Conservation (phyloP, 2,329 filamentous ascomycete species). For the Trichoderma arundinaceum region DNA sequence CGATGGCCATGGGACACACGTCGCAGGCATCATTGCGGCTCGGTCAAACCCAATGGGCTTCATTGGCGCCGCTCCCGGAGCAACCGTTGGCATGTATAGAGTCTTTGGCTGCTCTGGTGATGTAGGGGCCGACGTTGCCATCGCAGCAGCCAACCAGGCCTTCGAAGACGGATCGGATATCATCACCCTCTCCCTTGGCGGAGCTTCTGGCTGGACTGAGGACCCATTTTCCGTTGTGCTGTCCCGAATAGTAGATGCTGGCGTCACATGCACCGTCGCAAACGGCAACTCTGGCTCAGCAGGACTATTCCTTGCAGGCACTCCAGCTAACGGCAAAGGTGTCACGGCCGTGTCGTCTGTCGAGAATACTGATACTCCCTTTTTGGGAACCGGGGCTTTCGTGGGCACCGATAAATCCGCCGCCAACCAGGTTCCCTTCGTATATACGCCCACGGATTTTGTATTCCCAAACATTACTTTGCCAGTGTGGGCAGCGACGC, state of each 20-base stretch:
- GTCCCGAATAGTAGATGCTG: slow-evolving; percentile 49
- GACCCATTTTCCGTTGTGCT: slow-evolving; percentile 45
- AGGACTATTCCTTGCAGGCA: slow-evolving; percentile 49
- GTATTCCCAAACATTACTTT: slow-evolving; percentile 38
- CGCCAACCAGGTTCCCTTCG: not conserved
- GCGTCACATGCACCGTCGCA: slow-evolving; percentile 49
- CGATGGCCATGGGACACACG: slow-evolving; percentile 52
- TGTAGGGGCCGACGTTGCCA: slow-evolving; percentile 46
- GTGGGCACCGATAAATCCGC: slow-evolving; percentile 1
- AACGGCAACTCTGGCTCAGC: slow-evolving; percentile 51
- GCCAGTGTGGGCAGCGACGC: slow-evolving; percentile 56
- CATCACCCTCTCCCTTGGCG: slow-evolving; percentile 46
- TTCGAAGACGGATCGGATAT: slow-evolving; percentile 48
- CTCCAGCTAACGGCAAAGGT: slow-evolving; percentile 48
- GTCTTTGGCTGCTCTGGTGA: slow-evolving; percentile 44
- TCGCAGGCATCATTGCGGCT: slow-evolving; percentile 53
- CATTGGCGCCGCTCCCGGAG: slow-evolving; percentile 48
- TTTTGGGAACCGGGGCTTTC: slow-evolving; percentile 27
- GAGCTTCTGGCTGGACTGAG: slow-evolving; percentile 40
- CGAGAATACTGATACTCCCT: slow-evolving; percentile 46
- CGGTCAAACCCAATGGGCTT: slow-evolving; percentile 45
- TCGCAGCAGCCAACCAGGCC: slow-evolving; percentile 48
- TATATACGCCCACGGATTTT: not conserved
- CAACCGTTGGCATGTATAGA: slow-evolving; percentile 47
- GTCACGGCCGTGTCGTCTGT: slow-evolving; percentile 53